Conservation (phyloP, 1,139 yeast genomes). For the Taphrina wiesneri region DNA sequence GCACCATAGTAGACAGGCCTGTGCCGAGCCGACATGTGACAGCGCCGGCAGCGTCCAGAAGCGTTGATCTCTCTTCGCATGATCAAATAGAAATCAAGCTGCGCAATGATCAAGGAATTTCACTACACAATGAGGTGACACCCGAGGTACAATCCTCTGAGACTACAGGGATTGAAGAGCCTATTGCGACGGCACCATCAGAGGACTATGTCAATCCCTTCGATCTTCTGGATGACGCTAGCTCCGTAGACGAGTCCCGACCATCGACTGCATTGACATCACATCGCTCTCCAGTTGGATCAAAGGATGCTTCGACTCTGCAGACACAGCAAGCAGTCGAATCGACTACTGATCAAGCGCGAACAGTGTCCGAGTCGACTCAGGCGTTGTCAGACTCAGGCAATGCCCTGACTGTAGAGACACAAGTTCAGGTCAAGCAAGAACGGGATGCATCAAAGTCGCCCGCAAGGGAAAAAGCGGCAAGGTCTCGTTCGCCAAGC, state of each 20-base stretch:
- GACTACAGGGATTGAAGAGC: background rate
- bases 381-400: background rate
- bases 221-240: constrained; percentile 18
- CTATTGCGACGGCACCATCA: background rate
- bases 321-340: background rate
- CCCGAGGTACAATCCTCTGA: background rate
- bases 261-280: constrained; percentile 4
- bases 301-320: background rate
- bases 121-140: background rate
- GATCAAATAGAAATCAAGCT: background rate
- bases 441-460: background rate
- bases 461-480: background rate
- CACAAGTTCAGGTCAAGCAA: background rate
- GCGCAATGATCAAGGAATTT: background rate
- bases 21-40: background rate
- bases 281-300: background rate
- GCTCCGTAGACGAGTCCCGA: constrained; percentile 10
- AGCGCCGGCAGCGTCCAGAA: background rate
- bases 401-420: background rate
- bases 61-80: background rate
- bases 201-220: constrained; percentile 29
- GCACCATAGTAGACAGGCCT: background rate
- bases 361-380: background rate
- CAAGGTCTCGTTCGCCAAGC: background rate
- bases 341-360: background rate